Base-by-base conservation (phyloP, 164 flowering plant genomes). In the Platanus orientalis region DNA sequence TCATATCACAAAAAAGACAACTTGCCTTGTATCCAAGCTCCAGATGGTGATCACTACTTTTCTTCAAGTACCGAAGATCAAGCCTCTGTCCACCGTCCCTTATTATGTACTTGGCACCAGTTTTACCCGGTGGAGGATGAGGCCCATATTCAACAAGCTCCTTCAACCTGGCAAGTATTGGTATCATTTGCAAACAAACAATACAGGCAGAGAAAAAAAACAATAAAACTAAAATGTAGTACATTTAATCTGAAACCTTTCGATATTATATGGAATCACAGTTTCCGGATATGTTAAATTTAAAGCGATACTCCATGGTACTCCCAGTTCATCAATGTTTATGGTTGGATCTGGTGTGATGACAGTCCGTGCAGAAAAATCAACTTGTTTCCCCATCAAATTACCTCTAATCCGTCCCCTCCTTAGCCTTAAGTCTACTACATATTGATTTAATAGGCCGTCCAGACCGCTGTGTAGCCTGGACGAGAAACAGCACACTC, bases 91-190 rank as follows among this genome's bases (percentile, higher is more conserved):
- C 97, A 74, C 92, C 99, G 71, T 95, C 97, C 64, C 99, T 80
- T 58, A 95, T 95, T 54, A 95, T 95, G 67, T 92, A 95, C 79
- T 85, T 95, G 51, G 99, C 99, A 62, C 99, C 99, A 62, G 99
- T 92, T 80, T 95, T 95, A 6, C 99, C 99, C 60, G 96, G 94
- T 53, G 99, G 99, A 32, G 99, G 99, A 85, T 95, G 97, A 29
- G 99, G 97, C n/a, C 99, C 99, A 83, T 92, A 74, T 60, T 95
- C 99, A 39, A 95, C 99, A 75, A 95, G 96, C 76, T 95, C 99
- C 79, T 95, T 95, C 83, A 95, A 71, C 81, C 99, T 94, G 69
- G 34, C 21, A 66, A 25, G n/a, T 54, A 32, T 30, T 23, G 26
- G 27, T 14, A 10, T 48, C 26, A 50, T 13, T 30, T 61, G 3